A percentile compares a stretch with the other conserved stretches of the same genome.
These are phyloP conservation scores for Phytopythium boreale DNA, from an alignment of 352 stramenopile species.

Conservation along the genomic window DNA sequence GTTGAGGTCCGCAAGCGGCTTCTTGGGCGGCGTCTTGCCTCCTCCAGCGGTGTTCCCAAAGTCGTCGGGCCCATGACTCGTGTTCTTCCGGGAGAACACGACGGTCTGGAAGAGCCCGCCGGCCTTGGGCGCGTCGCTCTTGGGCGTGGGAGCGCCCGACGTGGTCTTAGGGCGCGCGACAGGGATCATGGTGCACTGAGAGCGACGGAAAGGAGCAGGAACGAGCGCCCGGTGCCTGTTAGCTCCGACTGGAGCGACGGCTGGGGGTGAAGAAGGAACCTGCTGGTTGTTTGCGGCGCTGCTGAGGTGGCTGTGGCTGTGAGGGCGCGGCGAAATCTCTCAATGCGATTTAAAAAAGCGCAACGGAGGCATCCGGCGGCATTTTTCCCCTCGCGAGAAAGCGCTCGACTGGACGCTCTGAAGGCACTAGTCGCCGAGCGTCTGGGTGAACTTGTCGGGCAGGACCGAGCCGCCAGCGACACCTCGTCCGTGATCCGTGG, in stretches of 20 bases:
- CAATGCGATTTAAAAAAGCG: constrained; percentile 2
- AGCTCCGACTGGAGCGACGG: background rate
- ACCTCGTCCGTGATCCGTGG: background rate
- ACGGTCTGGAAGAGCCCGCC: constrained; percentile 52
- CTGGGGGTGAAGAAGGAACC: background rate
- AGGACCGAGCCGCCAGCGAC: background rate
- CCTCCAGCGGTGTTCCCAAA: constrained; percentile 3
- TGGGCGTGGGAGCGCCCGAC: constrained; percentile 16
- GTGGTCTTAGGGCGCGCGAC: constrained; percentile 1
- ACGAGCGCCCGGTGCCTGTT: background rate
- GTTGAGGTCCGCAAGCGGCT: constrained; percentile 38
- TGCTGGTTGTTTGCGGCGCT: background rate
- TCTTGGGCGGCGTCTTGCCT: constrained; percentile 29
- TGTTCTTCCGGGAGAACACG: constrained; percentile 67
- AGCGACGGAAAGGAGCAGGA: background rate
- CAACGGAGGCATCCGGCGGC: background rate
- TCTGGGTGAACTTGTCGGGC: background rate
- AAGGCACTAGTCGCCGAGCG: background rate
- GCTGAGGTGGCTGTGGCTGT: background rate
- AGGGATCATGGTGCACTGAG: constrained; percentile 2
- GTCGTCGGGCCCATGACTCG: constrained; percentile 43
- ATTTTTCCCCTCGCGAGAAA: background rate
- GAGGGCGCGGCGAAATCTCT: constrained; percentile 5
- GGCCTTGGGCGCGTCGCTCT: constrained; percentile 25
- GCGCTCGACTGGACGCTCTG: background rate